Evolutionary conservation across 1,139 yeast genomes (phyloP).

Genomic region (Yamadazyma pseudoaaseri): DNA sequence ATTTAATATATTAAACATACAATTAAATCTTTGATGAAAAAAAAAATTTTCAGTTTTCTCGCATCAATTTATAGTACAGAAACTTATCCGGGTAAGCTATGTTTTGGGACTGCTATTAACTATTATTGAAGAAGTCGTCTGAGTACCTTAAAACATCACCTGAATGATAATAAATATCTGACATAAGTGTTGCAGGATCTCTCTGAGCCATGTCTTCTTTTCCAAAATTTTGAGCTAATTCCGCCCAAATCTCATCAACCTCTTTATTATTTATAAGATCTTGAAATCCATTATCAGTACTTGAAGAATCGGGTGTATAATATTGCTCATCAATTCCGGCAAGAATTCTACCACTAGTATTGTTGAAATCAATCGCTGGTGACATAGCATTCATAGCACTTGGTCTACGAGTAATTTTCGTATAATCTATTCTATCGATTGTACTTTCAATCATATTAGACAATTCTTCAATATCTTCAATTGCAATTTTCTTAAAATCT

Average conservation of each 20-base stretch:
- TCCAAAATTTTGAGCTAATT: slow-evolving; percentile 18
- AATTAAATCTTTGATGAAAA: not conserved
- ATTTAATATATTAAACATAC: slow-evolving; percentile 3
- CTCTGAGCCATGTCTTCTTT: slow-evolving; percentile 1
- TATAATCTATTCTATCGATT: slow-evolving; percentile 5
- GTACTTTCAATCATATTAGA: slow-evolving; percentile 8
- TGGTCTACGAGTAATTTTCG: slow-evolving; percentile 1
- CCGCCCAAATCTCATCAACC: slow-evolving; percentile 39
- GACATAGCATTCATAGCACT: not conserved
- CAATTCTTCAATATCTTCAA: slow-evolving; percentile 13
- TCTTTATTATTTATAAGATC: slow-evolving; percentile 28
- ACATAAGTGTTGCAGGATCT: no score
- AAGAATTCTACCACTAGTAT: not conserved
- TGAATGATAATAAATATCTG: no score
- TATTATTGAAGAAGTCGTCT: no score
- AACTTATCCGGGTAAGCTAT: slow-evolving; percentile 2
- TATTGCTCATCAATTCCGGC: slow-evolving; percentile 1
- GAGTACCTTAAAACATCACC: no score
- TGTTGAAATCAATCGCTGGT: not conserved
- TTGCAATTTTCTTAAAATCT: slow-evolving; percentile 2
- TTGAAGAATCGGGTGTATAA: slow-evolving; percentile 9
- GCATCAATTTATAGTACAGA: not conserved
- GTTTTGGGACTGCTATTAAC: no score
- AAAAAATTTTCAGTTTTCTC: slow-evolving; percentile 1
- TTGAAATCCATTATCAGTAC: slow-evolving; percentile 17